Evolutionary conservation across 2,329 filamentous ascomycete genomes (phyloP).

Genomic region (Colletotrichum lindemuthianum): DNA sequence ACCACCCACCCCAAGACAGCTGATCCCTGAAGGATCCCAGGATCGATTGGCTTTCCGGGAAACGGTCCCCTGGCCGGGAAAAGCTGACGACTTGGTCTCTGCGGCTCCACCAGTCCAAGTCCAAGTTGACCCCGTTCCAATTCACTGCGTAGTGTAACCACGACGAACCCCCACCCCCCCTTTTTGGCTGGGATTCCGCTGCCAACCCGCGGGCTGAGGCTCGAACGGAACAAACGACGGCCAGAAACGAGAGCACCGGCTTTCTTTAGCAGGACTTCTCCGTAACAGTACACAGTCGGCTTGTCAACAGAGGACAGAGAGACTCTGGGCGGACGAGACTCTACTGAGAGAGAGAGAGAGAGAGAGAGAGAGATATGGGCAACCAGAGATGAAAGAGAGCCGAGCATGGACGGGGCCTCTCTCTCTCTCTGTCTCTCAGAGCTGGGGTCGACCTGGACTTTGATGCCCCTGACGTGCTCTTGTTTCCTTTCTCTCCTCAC

Average conservation of each 20-base stretch:
- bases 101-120: slow-evolving; percentile 1
- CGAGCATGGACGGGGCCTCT: slow-evolving; percentile 36
- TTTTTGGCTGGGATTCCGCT: slow-evolving; percentile 6
- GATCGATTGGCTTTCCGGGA: slow-evolving; percentile 32
- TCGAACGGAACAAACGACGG: not conserved
- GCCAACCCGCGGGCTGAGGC: slow-evolving; percentile 8
- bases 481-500: not conserved
- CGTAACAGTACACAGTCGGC: too few species aligned
- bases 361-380: not conserved
- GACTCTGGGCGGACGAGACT: not conserved
- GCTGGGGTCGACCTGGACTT: too few species aligned
- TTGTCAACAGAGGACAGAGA: too few species aligned
- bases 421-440: too few species aligned
- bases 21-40: slow-evolving; percentile 23
- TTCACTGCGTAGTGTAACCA: too few species aligned
- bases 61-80: slow-evolving; percentile 17
- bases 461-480: not conserved
- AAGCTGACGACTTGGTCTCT: slow-evolving; percentile 4
- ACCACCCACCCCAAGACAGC: not conserved
- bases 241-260: too few species aligned
- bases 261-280: too few species aligned
- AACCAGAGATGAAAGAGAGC: not conserved
- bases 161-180: not conserved
- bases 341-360: not conserved
- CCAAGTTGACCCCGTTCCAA: too few species aligned